Percentiles rank a stretch among this genome's conserved stretches.
These are phyloP conservation scores for Talaromyces sp. DNA, from an alignment of 2,329 filamentous ascomycete genomes.

Conservation along the genomic window DNA sequence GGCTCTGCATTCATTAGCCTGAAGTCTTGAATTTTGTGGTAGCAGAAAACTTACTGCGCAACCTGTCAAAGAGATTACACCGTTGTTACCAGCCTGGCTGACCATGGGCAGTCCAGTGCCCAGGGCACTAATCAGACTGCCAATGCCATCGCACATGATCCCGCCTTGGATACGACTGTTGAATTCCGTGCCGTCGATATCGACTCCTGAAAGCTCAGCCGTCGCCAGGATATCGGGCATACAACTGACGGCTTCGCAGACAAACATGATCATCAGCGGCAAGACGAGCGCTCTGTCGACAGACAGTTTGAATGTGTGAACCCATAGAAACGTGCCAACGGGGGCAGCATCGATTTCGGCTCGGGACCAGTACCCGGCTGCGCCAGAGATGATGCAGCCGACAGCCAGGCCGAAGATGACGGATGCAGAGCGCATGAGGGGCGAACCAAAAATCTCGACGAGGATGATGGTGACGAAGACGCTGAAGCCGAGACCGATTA, in stretches of 20 bases:
- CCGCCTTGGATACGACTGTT: slow-evolving; percentile 16
- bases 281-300: slow-evolving; percentile 43
- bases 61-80: slow-evolving; percentile 75
- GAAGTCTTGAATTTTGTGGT: too few species aligned
- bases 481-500: slow-evolving; percentile 73
- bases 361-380: slow-evolving; percentile 73
- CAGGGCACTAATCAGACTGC: slow-evolving; percentile 69
- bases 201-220: slow-evolving; percentile 14
- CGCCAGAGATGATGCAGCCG: slow-evolving; percentile 75
- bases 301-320: slow-evolving; percentile 13
- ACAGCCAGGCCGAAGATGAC: slow-evolving; percentile 71
- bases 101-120: slow-evolving; percentile 78
- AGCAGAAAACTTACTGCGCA: slow-evolving; percentile 52
- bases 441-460: slow-evolving; percentile 75
- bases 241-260: slow-evolving; percentile 73
- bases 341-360: slow-evolving; percentile 69
- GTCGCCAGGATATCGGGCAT: slow-evolving; percentile 52
- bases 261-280: slow-evolving; percentile 65
- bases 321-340: slow-evolving; percentile 60
- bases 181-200: slow-evolving; percentile 15
- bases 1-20: slow-evolving; percentile 47
- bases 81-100: slow-evolving; percentile 80
- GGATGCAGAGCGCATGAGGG: slow-evolving; percentile 78
- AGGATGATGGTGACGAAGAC: slow-evolving; percentile 77
- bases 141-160: slow-evolving; percentile 67